Conservation (phyloP, 1,284 basidiomycete species). For the Puccinia novopanici region DNA sequence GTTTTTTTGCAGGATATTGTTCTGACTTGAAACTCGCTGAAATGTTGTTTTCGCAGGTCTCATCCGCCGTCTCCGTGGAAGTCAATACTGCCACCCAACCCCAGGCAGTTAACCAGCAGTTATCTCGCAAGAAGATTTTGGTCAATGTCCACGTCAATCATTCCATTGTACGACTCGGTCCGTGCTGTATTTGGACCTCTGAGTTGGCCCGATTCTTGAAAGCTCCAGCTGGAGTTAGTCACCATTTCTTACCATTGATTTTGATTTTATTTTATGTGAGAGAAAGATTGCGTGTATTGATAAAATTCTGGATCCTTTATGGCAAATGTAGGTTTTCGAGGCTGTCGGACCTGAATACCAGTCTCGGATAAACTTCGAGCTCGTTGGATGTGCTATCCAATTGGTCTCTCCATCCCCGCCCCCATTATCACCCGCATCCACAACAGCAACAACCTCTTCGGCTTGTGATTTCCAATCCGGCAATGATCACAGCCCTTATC, state of each 20-base stretch:
- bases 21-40: background rate
- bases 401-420: conserved; percentile 49
- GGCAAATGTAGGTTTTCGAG: conserved; percentile 73
- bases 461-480: conserved; percentile 65
- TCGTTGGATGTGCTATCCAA: conserved; percentile 52
- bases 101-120: background rate
- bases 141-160: conserved; percentile 69
- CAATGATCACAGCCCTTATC: conserved; percentile 65
- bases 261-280: background rate
- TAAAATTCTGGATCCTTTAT: background rate
- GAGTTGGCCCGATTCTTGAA: conserved; percentile 73
- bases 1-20: background rate
- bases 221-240: conserved; percentile 78
- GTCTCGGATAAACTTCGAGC: conserved; percentile 66
- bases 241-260: conserved; percentile 23
- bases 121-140: conserved; percentile 7
- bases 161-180: conserved; percentile 68
- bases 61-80: conserved; percentile 9
- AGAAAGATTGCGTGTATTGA: background rate
- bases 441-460: conserved; percentile 64
- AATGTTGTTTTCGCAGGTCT: background rate
- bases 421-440: conserved; percentile 67
- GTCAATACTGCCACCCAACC: conserved; percentile 20
- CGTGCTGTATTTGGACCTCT: conserved; percentile 69
- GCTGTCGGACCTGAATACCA: conserved; percentile 87